Evolutionary conservation across 352 stramenopile genomes (phyloP), one percentile per base, ranked within the genome.

Genomic region (Phytophthora melonis): DNA sequence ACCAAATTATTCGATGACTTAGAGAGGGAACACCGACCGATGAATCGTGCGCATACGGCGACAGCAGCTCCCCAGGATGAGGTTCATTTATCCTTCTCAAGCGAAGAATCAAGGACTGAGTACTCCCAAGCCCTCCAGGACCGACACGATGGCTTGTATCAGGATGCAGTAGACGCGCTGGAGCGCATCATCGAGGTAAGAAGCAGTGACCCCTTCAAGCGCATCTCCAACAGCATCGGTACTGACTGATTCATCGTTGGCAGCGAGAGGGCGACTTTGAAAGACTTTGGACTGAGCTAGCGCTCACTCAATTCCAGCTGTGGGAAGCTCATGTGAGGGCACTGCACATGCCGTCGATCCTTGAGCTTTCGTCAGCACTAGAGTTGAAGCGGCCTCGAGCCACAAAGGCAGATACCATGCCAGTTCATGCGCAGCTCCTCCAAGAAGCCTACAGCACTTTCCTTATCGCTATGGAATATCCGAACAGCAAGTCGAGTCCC

Each of bases 401-500:
- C 53, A 18, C 34, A 19, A 64, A 50, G 58, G 25, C 54, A 34
- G 32, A 67, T 67, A 25, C 18, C 27, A 77, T 69, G n/a, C 63
- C 68, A 52, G 34, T 77, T 19, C 68, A 79, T 50, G 53, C 21
- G 7, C 21, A 70, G 45, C 68, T 79, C 19, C 52, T 79, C 16
- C 71, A 94, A 78, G 82, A 83, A 25, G 76, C 82, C 3, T 94
- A 94, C 66, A 90, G 89, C 60, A 86, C 84, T 1, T 94, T 93
- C 41, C 84, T 94, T 45, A 86, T 94, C 19, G 86, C 86, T 14
- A 93, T 94, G 86, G 88, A 94, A 56, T 94, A 91, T 61, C 70
- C 83, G 5, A 68, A 63, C 32, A 93, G 87, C 80, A 93, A 93
- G 66, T 81, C 83, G 39, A 84, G 88, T 21, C 83, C 84, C 18